Evolutionary conservation across 176 grass and related monocot species (phyloP), one percentile per base, ranked within the genome.

Genomic region (Echinochloa phyllopogon): DNA sequence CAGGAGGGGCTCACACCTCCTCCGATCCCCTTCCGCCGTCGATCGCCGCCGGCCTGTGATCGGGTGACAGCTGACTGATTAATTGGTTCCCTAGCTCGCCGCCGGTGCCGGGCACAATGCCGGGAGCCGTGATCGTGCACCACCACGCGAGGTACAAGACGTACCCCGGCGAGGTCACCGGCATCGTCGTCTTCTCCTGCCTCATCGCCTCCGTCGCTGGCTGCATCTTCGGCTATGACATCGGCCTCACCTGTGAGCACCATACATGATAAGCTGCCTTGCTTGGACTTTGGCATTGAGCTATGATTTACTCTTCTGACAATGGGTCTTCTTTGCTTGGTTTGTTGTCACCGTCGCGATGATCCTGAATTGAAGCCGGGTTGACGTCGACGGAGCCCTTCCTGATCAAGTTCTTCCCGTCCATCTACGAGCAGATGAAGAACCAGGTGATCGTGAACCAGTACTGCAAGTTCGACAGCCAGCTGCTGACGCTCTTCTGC

Each of bases 401-500:
- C 86, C 11, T 92, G 67, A 3, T 74, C 42, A 29, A 75, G 78
- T 92, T 92, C 79, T 92, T 92, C 79, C 90, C 90, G 10, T 65
- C 52, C 38, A 77, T 89, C 56, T 89, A 86, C 74, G 39, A 79
- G 50, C 29, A 92, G 74, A 70, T 83, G 83, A 43, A 79, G 86
- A 38, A 40, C 3, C 15, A 61, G 61, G 83, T 88, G 58, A 21
- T 88, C 75, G 77, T 81, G 14, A 94, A 94, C 90, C 88, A 94
- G 73, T 97, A 97, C 88, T 97, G 95, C 95, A 93, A 91, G 85
- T 97, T 93, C 50, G 92, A 97, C 86, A 97, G 95, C 87, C 90
- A 88, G 78, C 21, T 88, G 37, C 85, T 94, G 65, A 93, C 92
- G 8, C 36, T 91, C 6, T 98, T 98, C 87, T 82, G 76, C 61